Evolutionary conservation across 1,139 yeast genomes (phyloP), one percentile per base, ranked within the genome.

Genomic region (Ogataea hybrid): DNA sequence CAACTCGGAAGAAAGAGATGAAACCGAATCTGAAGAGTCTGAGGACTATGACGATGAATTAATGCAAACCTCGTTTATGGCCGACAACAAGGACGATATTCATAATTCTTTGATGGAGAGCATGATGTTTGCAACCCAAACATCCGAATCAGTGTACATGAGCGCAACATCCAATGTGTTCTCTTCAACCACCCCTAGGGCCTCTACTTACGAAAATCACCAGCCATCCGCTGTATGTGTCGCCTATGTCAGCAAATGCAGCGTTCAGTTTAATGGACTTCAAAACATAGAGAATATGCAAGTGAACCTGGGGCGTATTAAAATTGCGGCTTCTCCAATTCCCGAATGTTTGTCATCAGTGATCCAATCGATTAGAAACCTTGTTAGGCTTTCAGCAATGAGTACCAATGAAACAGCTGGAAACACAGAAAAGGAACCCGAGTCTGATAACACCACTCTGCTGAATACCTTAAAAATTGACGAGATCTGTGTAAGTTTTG

Each of bases 111-210:
- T 85, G 44, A 65, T 76, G 65, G 77, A 78, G 37, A 81, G 89
- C 53, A 73, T 79, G 65, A 69, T 80, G 29, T 81, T 81, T 53
- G 79, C 92, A 0, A 84, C 78, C 41, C 81, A 76, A 40, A 84
- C 83, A 48, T 84, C 85, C 2, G 75, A 79, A 36, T 81, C 94
- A 2, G 73, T 88, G 25, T 88, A 86, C 58, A 79, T 86, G 90
- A 86, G 95, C 62, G 95, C 96, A 1, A 69, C 80, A 2, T 79
- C 83, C 0, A 60, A 60, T 10, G 9, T 28, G 14, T 49, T 62
- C 16, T 57, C 56, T 23, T 50, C 48, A 23, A 45, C 53, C 2
- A 6, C 21, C 8, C 2, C 8, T 1, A 7, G 21, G 21, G 21
- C 21, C 1, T 20, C 21, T 20, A 20, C 21, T 8, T 7, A 20